A percentile compares a stretch with the other conserved stretches of the same genome.
phyloP scores from a whole-genome alignment of 345 rosid genomes.

The Populus ilicifolia region DNA sequence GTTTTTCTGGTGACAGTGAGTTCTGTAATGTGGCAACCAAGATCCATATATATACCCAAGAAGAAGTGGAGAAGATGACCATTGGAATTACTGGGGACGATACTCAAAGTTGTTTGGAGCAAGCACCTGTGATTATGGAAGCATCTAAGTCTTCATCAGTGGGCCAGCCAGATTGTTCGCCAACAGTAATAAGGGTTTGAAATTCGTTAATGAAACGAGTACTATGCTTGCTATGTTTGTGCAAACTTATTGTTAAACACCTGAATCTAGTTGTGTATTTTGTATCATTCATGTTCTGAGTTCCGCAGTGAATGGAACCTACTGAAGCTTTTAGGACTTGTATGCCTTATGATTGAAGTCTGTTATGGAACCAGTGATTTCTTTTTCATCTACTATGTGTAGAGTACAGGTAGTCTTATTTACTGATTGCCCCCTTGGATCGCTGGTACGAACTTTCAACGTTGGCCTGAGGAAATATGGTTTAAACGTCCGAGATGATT shows the following conservation, averaged over 20 bases:
- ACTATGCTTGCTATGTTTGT: not conserved
- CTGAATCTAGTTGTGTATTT: not conserved
- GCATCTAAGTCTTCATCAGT: constrained; percentile 89
- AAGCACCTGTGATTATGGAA: constrained; percentile 61
- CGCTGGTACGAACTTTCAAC: too few species aligned
- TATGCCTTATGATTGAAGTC: not conserved
- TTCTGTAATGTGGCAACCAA: constrained; percentile 73
- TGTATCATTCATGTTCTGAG: not conserved
- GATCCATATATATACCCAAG: constrained; percentile 59
- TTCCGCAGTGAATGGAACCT: not conserved
- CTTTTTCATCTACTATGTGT: not conserved
- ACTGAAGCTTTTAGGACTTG: not conserved
- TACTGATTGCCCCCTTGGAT: too few species aligned
- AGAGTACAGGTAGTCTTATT: not conserved
- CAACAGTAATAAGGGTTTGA: constrained; percentile 40
- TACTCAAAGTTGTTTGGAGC: constrained; percentile 86
- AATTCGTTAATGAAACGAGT: not conserved
- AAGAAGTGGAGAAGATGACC: constrained; percentile 74
- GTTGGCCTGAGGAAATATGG: too few species aligned
- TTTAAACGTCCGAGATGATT: too few species aligned
- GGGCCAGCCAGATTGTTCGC: constrained; percentile 75
- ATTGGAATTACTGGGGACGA: constrained; percentile 57
- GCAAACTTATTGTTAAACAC: not conserved
- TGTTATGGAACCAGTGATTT: not conserved
- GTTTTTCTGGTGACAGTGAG: constrained; percentile 42